Evolutionary conservation across 805 yeast species (phyloP).

Genomic region (Candida verbasci): DNA sequence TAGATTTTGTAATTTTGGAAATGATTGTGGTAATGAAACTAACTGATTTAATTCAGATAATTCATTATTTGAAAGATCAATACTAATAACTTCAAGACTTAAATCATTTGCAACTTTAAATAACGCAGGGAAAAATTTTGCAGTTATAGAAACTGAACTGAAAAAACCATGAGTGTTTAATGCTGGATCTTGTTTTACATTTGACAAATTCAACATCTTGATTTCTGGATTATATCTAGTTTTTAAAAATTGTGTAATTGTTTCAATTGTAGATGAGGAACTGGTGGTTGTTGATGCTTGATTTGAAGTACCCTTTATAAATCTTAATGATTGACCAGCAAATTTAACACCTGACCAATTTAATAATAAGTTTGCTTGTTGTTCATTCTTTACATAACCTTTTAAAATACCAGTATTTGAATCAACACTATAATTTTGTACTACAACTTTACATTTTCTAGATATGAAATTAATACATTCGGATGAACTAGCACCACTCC

Average conservation of each 20-base stretch:
- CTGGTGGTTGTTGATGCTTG: conserved; percentile 6
- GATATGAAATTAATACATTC: conserved; percentile 68
- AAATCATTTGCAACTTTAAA: conserved; percentile 69
- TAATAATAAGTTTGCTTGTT: conserved; percentile 55
- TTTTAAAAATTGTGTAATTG: conserved; percentile 56
- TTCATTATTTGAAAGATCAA: conserved; percentile 60
- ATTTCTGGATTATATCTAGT: conserved; percentile 62
- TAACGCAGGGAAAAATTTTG: conserved; percentile 87
- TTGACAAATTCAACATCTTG: conserved; percentile 66
- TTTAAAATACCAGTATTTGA: conserved; percentile 45
- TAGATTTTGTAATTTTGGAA: conserved; percentile 72
- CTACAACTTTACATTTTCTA: conserved; percentile 56
- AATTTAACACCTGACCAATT: conserved; percentile 75
- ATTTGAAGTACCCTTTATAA: conserved; percentile 30
- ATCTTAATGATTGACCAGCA: conserved; percentile 65
- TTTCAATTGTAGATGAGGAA: conserved; percentile 45
- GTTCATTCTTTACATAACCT: conserved; percentile 51
- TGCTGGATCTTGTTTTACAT: conserved; percentile 59
- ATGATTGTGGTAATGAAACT: conserved; percentile 63
- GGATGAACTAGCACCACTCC: conserved; percentile 74
- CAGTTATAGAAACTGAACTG: conserved; percentile 52
- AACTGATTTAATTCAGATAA: conserved; percentile 58
- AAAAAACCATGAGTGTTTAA: conserved; percentile 63
- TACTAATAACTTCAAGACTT: conserved; percentile 59
- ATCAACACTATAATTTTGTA: conserved; percentile 51